Conservation (phyloP, 2,329 filamentous ascomycete species). For the Neobulgaria alba region DNA sequence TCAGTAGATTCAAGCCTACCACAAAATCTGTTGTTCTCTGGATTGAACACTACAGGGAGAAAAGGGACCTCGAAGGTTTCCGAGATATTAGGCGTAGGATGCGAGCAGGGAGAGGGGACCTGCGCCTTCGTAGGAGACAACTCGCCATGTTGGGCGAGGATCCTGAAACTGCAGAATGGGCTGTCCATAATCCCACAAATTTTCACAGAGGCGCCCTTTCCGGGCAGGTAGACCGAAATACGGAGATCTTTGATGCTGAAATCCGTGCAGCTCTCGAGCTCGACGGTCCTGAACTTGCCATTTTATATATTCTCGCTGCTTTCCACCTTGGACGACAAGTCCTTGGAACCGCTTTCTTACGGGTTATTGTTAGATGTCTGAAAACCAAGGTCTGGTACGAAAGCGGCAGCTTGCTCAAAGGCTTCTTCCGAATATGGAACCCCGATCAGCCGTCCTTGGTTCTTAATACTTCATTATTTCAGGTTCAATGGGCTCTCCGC, state of each 20-base stretch:
- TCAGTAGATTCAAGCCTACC: slow-evolving; percentile 26
- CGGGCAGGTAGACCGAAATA: slow-evolving; percentile 20
- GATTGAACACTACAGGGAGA: slow-evolving; percentile 24
- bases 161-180: slow-evolving; percentile 18
- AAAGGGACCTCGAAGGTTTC: slow-evolving; percentile 20
- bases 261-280: slow-evolving; percentile 20
- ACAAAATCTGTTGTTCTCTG: slow-evolving; percentile 21
- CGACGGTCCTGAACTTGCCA: slow-evolving; percentile 13
- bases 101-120: slow-evolving; percentile 13
- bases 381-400: too few relatives aligned
- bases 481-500: neutral
- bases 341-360: too few relatives aligned
- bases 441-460: neutral
- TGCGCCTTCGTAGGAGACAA: slow-evolving; percentile 12
- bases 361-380: too few relatives aligned
- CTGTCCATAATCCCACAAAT: slow-evolving; percentile 15
- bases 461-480: neutral
- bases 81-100: slow-evolving; percentile 21
- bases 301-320: slow-evolving; percentile 20
- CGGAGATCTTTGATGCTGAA: slow-evolving; percentile 23
- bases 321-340: too few relatives aligned
- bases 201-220: slow-evolving; percentile 11
- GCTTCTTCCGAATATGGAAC: neutral
- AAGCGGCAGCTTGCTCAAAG: slow-evolving; percentile 10
- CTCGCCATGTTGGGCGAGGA: slow-evolving; percentile 6